A percentile compares a stretch with the other conserved stretches of the same genome.
phyloP scores from a whole-genome alignment of 2,329 filamentous ascomycete species.

The Fusarium sp. region DNA sequence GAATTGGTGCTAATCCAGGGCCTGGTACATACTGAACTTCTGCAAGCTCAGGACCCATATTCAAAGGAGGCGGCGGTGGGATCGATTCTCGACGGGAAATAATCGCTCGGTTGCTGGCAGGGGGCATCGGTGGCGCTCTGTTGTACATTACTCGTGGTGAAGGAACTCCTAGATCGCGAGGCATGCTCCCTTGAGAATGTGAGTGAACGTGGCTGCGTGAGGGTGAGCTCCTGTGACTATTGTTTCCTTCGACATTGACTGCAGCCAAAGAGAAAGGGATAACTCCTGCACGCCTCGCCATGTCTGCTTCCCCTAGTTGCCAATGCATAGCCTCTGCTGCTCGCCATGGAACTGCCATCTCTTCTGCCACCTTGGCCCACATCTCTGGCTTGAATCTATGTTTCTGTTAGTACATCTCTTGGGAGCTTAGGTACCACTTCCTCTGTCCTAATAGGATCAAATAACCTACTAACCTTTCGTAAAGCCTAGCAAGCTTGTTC shows the following conservation, averaged over 20 bases:
- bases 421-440: background rate
- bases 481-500: constrained; percentile 93
- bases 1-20: constrained; percentile 65
- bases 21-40: constrained; percentile 51
- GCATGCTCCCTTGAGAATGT: constrained; percentile 59
- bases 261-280: constrained; percentile 81
- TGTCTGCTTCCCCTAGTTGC: constrained; percentile 92
- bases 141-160: constrained; percentile 57
- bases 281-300: constrained; percentile 91
- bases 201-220: constrained; percentile 56
- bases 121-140: constrained; percentile 49
- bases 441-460: background rate
- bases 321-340: constrained; percentile 98
- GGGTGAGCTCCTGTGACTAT: constrained; percentile 53
- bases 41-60: constrained; percentile 48
- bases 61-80: constrained; percentile 46
- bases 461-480: constrained; percentile 78
- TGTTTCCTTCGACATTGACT: constrained; percentile 60
- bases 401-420: constrained; percentile 31
- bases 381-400: constrained; percentile 94
- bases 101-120: constrained; percentile 51
- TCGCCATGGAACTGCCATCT: constrained; percentile 95
- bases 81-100: constrained; percentile 57
- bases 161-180: constrained; percentile 56
- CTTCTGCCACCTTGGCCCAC: constrained; percentile 95